A percentile compares a stretch with the other conserved stretches of the same genome.
Evolutionary conservation across 1,284 basidiomycete genomes (phyloP).

Genomic region (Rhodotorula sp.): DNA sequence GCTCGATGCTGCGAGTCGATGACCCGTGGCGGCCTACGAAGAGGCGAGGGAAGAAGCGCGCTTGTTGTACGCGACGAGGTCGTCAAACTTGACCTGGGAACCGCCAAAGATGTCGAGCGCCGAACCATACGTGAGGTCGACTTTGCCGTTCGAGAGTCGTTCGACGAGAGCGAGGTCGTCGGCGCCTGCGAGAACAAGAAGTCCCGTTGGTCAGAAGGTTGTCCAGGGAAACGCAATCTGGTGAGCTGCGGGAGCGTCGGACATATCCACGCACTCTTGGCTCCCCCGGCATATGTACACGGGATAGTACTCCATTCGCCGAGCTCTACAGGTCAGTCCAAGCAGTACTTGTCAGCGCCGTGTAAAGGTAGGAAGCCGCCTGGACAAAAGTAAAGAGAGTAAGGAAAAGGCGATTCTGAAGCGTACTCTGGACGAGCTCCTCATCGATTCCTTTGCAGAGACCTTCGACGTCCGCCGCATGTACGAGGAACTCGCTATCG

Average conservation of each 20-base stretch:
- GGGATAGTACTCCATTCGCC: slow-evolving; percentile 90
- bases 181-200: slow-evolving; percentile 59
- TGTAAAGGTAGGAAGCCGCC: too few relatives aligned
- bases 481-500: slow-evolving; percentile 85
- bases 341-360: not conserved
- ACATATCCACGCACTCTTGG: slow-evolving; percentile 68
- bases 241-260: not conserved
- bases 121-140: slow-evolving; percentile 97
- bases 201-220: slow-evolving; percentile 2
- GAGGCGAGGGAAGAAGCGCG: not conserved
- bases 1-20: not conserved
- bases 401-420: too few relatives aligned
- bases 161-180: slow-evolving; percentile 83
- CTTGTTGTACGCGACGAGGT: slow-evolving; percentile 59
- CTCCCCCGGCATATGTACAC: slow-evolving; percentile 96
- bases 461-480: slow-evolving; percentile 97
- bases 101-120: slow-evolving; percentile 84
- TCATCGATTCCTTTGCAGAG: slow-evolving; percentile 95
- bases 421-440: slow-evolving; percentile 72
- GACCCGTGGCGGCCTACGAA: not conserved
- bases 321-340: slow-evolving; percentile 60
- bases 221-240: too few relatives aligned
- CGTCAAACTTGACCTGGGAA: slow-evolving; percentile 65
- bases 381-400: too few relatives aligned
- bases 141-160: slow-evolving; percentile 73